A percentile compares a stretch with the other conserved stretches of the same genome.
These are phyloP conservation scores for Leccinum imitatum DNA, from an alignment of 768 basidiomycete species.

Conservation along the genomic window DNA sequence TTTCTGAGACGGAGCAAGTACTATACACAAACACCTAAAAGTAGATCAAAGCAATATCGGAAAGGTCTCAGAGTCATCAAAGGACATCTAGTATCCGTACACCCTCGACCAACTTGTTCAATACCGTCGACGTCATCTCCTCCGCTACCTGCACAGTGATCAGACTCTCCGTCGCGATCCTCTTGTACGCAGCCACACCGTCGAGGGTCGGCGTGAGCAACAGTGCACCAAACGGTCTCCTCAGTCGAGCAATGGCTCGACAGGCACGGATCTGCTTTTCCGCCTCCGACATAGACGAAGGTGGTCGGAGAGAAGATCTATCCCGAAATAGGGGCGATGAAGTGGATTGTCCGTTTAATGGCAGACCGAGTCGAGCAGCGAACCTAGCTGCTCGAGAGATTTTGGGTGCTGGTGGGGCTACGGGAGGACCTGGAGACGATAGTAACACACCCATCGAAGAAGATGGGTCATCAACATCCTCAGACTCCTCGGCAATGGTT, in stretches of 20 bases:
- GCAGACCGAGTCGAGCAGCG: background rate
- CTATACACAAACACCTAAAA: too few relatives aligned
- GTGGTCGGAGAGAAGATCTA: too few relatives aligned
- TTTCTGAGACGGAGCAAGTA: too few relatives aligned
- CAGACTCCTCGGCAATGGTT: background rate
- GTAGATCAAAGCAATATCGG: too few relatives aligned
- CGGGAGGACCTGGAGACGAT: background rate
- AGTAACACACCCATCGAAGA: background rate
- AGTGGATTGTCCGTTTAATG: background rate
- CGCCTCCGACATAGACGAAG: too few relatives aligned
- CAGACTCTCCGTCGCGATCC: conserved; percentile 7
- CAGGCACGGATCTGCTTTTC: background rate
- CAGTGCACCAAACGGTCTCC: conserved; percentile 11
- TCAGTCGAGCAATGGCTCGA: conserved; percentile 1
- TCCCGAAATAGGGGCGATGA: background rate
- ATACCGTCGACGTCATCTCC: background rate
- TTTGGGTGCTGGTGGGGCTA: too few relatives aligned
- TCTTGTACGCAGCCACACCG: conserved; percentile 6
- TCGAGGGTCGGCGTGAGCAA: conserved; percentile 6
- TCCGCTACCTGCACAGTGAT: conserved; percentile 9
- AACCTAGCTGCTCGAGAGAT: background rate
- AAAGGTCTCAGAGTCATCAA: too few relatives aligned
- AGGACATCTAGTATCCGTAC: conserved; percentile 10
- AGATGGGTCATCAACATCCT: background rate
- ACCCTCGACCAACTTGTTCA: background rate